Conservation (phyloP, 352 stramenopile genomes). For the Phytopythium chamaehyphon region DNA sequence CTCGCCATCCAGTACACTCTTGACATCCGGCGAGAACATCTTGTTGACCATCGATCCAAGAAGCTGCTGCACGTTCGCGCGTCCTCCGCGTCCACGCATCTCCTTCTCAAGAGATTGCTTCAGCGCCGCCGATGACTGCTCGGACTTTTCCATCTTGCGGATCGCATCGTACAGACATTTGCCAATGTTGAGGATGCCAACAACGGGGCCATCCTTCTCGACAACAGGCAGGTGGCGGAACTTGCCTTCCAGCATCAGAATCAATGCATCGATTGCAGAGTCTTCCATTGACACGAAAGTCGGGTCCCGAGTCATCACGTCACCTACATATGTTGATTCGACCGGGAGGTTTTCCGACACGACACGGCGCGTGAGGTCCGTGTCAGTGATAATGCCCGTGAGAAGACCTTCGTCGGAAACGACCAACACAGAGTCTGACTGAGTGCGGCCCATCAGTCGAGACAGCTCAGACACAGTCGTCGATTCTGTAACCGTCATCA, state of each 20-base stretch:
- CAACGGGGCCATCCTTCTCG: conserved; percentile 79
- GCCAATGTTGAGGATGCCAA: conserved; percentile 97
- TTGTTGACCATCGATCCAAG: conserved; percentile 85
- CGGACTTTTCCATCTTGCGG: conserved; percentile 94
- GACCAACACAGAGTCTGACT: conserved; percentile 92
- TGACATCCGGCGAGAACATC: conserved; percentile 85
- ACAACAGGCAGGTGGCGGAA: conserved; percentile 87
- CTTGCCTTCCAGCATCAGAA: conserved; percentile 82
- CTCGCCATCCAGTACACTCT: conserved; percentile 82
- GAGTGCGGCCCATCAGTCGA: conserved; percentile 86
- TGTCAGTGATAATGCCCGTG: conserved; percentile 95
- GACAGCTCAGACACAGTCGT: conserved; percentile 84
- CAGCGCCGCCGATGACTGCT: conserved; percentile 67
- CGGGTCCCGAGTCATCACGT: conserved; percentile 83
- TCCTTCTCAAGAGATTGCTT: conserved; percentile 78
- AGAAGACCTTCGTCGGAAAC: conserved; percentile 86
- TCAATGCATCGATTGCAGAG: conserved; percentile 81
- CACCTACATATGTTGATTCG: conserved; percentile 59
- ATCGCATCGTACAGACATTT: conserved; percentile 99
- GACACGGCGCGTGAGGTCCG: conserved; percentile 78
- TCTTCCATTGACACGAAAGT: conserved; percentile 84
- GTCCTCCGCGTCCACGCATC: conserved; percentile 44
- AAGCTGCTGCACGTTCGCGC: conserved; percentile 46
- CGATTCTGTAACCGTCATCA: conserved; percentile 83
- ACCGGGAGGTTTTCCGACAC: conserved; percentile 76